Evolutionary conservation across 2,329 filamentous ascomycete species (phyloP).

Genomic region (Coniochaeta sp.): DNA sequence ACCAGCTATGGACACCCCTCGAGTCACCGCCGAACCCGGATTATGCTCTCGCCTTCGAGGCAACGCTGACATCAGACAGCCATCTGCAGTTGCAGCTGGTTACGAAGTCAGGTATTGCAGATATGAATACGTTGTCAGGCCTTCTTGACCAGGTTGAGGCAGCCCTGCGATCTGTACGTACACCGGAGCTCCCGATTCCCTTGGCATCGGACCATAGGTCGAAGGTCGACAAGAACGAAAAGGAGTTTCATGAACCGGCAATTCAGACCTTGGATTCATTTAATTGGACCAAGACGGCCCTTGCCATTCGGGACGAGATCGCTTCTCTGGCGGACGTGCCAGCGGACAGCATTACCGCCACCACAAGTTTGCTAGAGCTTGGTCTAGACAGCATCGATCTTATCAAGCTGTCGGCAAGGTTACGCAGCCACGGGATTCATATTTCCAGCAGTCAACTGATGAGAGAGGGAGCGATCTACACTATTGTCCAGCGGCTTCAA

Average conservation of each 20-base stretch:
- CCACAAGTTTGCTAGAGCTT: conserved; percentile 67
- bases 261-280: conserved; percentile 27
- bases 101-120: conserved; percentile 37
- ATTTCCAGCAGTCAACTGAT: conserved; percentile 73
- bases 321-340: conserved; percentile 51
- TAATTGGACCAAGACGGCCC: conserved; percentile 50
- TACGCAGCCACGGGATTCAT: conserved; percentile 52
- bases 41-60: conserved; percentile 74
- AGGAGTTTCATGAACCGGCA: not conserved
- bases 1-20: conserved; percentile 46
- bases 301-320: conserved; percentile 52
- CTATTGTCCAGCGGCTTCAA: conserved; percentile 37
- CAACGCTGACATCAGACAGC: conserved; percentile 42
- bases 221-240: not conserved
- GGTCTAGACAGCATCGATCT: conserved; percentile 89
- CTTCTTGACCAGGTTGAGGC: conserved; percentile 34
- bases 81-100: conserved; percentile 52
- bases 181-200: not conserved
- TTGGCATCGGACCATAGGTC: not conserved
- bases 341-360: conserved; percentile 41
- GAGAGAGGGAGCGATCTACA: conserved; percentile 59
- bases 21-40: conserved; percentile 47
- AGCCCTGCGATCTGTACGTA: conserved; percentile 16
- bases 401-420: conserved; percentile 71
- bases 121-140: conserved; percentile 18